These are phyloP conservation scores for Hymenoscyphus fraxineus DNA, from an alignment of 2,329 filamentous ascomycete genomes.

Conservation along the genomic window DNA sequence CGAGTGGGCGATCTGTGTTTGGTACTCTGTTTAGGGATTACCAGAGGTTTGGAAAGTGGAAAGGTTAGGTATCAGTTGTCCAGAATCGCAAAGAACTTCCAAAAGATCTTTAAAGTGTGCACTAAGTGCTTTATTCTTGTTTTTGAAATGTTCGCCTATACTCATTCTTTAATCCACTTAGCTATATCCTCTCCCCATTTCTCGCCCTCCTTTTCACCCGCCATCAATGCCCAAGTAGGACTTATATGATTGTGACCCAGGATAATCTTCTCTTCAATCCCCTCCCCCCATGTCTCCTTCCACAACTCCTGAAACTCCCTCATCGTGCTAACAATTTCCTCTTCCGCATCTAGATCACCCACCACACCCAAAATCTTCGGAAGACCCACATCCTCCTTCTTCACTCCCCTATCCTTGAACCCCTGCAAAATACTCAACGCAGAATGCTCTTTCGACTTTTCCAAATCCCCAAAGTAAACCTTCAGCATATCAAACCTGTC, in stretches of 20 bases:
- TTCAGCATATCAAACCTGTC: conserved; percentile 17
- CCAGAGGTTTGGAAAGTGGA: conserved; percentile 62
- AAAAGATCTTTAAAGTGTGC: background rate
- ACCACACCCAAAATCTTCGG: conserved; percentile 25
- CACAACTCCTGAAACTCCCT: conserved; percentile 29
- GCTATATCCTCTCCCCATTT: conserved; percentile 30
- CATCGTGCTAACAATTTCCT: conserved; percentile 30
- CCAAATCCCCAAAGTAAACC: conserved; percentile 24
- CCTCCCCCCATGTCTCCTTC: conserved; percentile 27
- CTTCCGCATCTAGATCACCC: conserved; percentile 30
- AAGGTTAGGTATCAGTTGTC: conserved; percentile 18
- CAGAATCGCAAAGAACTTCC: background rate
- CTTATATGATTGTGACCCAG: conserved; percentile 34
- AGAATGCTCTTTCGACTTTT: conserved; percentile 16
- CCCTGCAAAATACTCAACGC: conserved; percentile 17
- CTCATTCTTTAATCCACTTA: conserved; percentile 28
- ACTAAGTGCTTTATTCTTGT: background rate
- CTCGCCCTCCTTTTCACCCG: conserved; percentile 30
- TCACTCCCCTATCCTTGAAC: conserved; percentile 4
- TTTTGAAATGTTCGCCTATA: background rate
- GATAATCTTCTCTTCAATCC: conserved; percentile 20
- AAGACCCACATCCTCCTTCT: conserved; percentile 16
- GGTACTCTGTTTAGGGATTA: conserved; percentile 57
- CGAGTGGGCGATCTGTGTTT: conserved; percentile 55
- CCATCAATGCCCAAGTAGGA: conserved; percentile 27